Conservation (phyloP, 1,139 yeast species). For the Maudiozyma humilis region DNA sequence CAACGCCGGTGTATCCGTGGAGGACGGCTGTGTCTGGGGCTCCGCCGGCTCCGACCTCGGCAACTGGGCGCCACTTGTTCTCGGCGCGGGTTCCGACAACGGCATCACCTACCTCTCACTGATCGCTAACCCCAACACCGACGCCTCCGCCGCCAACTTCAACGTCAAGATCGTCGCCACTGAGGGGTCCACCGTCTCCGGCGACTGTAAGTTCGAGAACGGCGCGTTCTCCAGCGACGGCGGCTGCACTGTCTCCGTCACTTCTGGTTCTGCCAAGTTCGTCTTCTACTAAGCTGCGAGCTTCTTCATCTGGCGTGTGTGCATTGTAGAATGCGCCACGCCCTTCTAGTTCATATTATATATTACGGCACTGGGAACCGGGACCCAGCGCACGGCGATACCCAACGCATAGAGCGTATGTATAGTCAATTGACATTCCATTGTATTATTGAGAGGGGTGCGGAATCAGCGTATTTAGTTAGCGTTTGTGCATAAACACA, state of each 20-base stretch:
- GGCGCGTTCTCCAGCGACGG: slow-evolving; percentile 67
- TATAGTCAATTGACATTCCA: no score
- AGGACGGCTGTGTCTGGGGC: slow-evolving; percentile 96
- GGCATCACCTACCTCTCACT: slow-evolving; percentile 82
- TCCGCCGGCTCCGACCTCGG: slow-evolving; percentile 69
- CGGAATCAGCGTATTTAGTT: no score
- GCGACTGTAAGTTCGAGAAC: slow-evolving; percentile 72
- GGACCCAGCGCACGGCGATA: no score
- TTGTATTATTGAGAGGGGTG: no score
- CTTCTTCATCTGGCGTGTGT: no score
- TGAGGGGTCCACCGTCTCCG: slow-evolving; percentile 56
- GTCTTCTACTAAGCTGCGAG: slow-evolving; percentile 28
- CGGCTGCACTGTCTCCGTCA: slow-evolving; percentile 90
- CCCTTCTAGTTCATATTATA: no score
- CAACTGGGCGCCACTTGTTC: slow-evolving; percentile 96
- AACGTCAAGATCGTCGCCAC: slow-evolving; percentile 78
- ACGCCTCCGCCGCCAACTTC: slow-evolving; percentile 60
- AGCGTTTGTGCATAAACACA: no score
- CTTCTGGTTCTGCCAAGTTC: slow-evolving; percentile 59
- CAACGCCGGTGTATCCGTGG: slow-evolving; percentile 83
- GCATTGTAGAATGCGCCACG: no score
- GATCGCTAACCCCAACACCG: slow-evolving; percentile 92
- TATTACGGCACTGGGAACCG: no score
- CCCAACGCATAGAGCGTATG: no score
- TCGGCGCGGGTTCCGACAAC: slow-evolving; percentile 80